Base-by-base conservation (phyloP, 83 land plant genomes). In the Diphasiastrum complanatum region DNA sequence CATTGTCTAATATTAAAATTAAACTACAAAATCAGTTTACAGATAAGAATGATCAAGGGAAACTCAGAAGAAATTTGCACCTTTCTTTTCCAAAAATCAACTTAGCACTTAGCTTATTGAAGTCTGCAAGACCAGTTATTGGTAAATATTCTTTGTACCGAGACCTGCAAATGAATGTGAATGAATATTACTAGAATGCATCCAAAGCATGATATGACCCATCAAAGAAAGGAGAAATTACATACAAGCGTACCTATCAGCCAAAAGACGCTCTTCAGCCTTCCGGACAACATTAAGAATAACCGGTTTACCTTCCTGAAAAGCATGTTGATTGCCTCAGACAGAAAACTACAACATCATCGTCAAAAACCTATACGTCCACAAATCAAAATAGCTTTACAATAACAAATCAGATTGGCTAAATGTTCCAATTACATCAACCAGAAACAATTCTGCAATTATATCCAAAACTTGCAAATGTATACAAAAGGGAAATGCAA, bases 251-350 rank as follows among this genome's bases (percentile, higher is more conserved):
- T 49, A 87, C 97, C 66, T 60, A 51, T 95, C 89, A 65, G 79
- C 79, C 12, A 95, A 77, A 18, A 95, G 74, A 63, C 66, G 71
- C 59, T 89, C 84, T 63, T 95, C 99, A 11, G 89, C 97, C 38
- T 38, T 54, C 43, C 92, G 85, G 33, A 95, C 99, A 20, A 89
- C 99, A 68, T 86, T 80, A 27, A 95, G 67, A 41, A 95, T 88
- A 58, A 90, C 81, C 24, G 99, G 99, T 46, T 95, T 95, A 23
- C 99, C 99, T 81, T 95, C 99, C 98, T 93, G 76, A 20, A 55
- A 0, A 30, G n/a, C n/a, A n/a, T n/a, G n/a, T n/a, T n/a, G n/a
- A n/a, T n/a, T n/a, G n/a, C n/a, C n/a, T n/a, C 16, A 55, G 45
- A 41, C 45, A 41, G 45, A 1, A 0, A 41, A 41, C 12, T 55